Conservation (phyloP, 441 rosid genomes). For the Eutrema salsugineum region DNA sequence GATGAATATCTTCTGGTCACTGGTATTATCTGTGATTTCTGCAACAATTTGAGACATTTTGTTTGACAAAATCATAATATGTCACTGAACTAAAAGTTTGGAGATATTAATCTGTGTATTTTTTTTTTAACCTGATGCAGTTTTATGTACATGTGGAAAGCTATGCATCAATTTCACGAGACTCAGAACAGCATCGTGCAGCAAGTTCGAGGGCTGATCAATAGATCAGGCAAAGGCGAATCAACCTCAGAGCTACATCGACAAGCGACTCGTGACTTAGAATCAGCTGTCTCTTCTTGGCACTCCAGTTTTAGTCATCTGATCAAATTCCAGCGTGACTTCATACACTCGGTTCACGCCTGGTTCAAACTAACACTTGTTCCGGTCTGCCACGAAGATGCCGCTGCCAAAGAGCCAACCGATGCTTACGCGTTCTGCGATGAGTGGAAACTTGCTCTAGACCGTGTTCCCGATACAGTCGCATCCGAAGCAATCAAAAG, state of each 20-base stretch:
- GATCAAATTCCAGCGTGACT: slow-evolving; percentile 77
- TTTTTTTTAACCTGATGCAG: slow-evolving; percentile 37
- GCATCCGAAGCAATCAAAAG: slow-evolving; percentile 95
- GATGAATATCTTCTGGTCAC: neutral
- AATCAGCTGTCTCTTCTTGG: slow-evolving; percentile 77
- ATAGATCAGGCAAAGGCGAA: slow-evolving; percentile 59
- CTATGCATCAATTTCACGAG: slow-evolving; percentile 80
- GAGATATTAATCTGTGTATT: neutral
- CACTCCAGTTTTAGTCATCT: slow-evolving; percentile 73
- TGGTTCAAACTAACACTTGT: slow-evolving; percentile 83
- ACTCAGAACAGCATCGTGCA: slow-evolving; percentile 74
- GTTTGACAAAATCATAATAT: neutral
- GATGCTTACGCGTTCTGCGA: slow-evolving; percentile 63
- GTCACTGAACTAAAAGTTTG: neutral
- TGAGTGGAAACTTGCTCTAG: slow-evolving; percentile 86
- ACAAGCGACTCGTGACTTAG: slow-evolving; percentile 86
- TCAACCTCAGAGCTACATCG: slow-evolving; percentile 82
- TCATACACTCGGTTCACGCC: slow-evolving; percentile 59
- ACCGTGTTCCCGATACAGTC: slow-evolving; percentile 83
- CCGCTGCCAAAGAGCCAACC: slow-evolving; percentile 24
- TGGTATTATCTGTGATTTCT: neutral
- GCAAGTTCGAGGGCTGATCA: slow-evolving; percentile 82
- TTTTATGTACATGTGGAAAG: slow-evolving; percentile 89
- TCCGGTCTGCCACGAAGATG: slow-evolving; percentile 59
- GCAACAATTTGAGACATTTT: neutral